phyloP scores from a whole-genome alignment of 768 basidiomycete species.

The Termitomyces sp. region DNA sequence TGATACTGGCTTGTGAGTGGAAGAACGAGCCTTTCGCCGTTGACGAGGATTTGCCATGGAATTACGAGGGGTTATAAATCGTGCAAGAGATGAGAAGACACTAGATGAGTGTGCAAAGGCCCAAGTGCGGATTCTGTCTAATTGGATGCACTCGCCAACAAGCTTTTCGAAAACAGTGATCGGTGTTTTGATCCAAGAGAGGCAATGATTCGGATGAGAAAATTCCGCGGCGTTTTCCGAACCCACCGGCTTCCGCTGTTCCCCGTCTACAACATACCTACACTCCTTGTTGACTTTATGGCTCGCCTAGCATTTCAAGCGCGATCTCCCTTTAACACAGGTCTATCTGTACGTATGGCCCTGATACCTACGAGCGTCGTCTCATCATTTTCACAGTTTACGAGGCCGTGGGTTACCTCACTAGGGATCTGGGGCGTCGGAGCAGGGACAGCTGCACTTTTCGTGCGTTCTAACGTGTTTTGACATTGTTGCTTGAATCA shows the following conservation, averaged over 20 bases:
- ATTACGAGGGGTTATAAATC: not conserved
- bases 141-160: not conserved
- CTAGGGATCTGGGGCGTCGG: slow-evolving; percentile 70
- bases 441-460: slow-evolving; percentile 57
- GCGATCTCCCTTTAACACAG: slow-evolving; percentile 29
- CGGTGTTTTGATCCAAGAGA: slow-evolving; percentile 1
- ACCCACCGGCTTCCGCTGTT: slow-evolving; percentile 20
- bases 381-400: slow-evolving; percentile 26
- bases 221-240: slow-evolving; percentile 25
- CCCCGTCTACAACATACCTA: slow-evolving; percentile 17
- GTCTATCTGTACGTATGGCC: slow-evolving; percentile 28
- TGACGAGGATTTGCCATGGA: slow-evolving; percentile 94
- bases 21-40: slow-evolving; percentile 78
- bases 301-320: slow-evolving; percentile 33
- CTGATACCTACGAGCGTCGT: slow-evolving; percentile 9
- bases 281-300: slow-evolving; percentile 25
- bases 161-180: slow-evolving; percentile 1
- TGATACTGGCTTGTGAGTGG: slow-evolving; percentile 63
- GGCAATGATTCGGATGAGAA: slow-evolving; percentile 4
- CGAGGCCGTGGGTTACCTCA: slow-evolving; percentile 54
- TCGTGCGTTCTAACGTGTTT: slow-evolving; percentile 39
- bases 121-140: not conserved
- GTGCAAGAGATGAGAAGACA: not conserved
- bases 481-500: not conserved
- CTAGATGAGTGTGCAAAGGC: too few species aligned